Conservation (phyloP, 2,329 filamentous ascomycete genomes). For the Penicillium paneum region DNA sequence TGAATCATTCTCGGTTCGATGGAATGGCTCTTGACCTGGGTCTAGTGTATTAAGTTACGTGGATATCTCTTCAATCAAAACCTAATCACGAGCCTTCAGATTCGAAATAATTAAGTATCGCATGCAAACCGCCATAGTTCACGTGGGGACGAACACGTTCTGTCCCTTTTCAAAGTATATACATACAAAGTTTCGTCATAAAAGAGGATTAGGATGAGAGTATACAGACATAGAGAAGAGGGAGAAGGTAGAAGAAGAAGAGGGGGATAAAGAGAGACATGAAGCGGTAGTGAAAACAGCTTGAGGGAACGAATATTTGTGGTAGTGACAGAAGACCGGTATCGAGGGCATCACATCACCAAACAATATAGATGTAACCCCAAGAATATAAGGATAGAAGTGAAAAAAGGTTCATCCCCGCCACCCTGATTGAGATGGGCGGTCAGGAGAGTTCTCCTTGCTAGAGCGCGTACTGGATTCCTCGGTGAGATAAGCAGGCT, state of each 20-base stretch:
- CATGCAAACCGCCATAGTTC: conserved; percentile 3
- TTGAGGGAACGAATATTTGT: neutral
- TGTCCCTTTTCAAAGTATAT: conserved; percentile 11
- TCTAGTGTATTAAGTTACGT: neutral
- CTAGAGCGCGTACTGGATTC: conserved; percentile 28
- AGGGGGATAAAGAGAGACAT: neutral
- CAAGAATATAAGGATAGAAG: neutral
- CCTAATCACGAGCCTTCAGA: neutral
- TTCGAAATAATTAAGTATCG: conserved; percentile 10
- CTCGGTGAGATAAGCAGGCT: conserved; percentile 32
- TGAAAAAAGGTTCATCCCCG: conserved; percentile 17
- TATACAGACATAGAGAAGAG: neutral
- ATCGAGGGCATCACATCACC: neutral
- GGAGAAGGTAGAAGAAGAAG: neutral
- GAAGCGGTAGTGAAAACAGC: neutral
- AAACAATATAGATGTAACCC: neutral
- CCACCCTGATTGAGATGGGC: conserved; percentile 21
- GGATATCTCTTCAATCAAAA: neutral
- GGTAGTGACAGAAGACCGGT: neutral
- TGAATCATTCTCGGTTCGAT: no score
- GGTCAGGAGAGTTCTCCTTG: conserved; percentile 23
- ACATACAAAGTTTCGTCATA: conserved; percentile 11
- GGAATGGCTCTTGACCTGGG: neutral
- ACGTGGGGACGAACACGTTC: neutral
- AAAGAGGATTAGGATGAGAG: neutral